These are phyloP conservation scores for Alternaria incomplexa DNA, from an alignment of 2,329 filamentous ascomycete species.

Conservation along the genomic window DNA sequence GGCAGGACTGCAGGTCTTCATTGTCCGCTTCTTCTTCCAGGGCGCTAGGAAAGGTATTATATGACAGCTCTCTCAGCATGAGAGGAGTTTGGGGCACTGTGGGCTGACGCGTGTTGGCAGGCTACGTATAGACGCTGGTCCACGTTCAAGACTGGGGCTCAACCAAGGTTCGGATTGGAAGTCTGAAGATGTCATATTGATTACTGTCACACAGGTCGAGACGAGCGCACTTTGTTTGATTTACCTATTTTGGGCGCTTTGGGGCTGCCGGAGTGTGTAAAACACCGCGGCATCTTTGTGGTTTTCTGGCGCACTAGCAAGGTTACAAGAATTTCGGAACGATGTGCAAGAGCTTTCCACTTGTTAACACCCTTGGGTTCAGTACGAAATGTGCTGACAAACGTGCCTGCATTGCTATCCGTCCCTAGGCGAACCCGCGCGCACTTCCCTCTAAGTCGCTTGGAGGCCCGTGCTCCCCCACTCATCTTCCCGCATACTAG, in stretches of 20 bases:
- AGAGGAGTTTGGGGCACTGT: slow-evolving; percentile 1
- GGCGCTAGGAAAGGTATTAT: slow-evolving; percentile 68
- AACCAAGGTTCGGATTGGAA: not conserved
- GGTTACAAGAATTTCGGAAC: not conserved
- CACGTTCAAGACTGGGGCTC: not conserved
- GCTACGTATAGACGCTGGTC: slow-evolving; percentile 24
- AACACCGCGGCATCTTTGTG: not conserved
- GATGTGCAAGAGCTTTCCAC: not conserved
- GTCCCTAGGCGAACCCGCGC: not conserved
- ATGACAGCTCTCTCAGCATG: slow-evolving; percentile 8
- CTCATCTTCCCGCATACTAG: not conserved
- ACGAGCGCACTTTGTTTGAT: not conserved
- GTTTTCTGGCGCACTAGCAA: not conserved
- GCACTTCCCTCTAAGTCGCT: not conserved
- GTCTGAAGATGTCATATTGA: not conserved
- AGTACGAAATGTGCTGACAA: not conserved
- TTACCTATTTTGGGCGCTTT: slow-evolving; percentile 7
- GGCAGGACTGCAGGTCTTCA: slow-evolving; percentile 95
- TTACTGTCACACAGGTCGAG: not conserved
- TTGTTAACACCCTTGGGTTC: not conserved
- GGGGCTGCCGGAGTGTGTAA: slow-evolving; percentile 4
- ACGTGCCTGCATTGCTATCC: not conserved
- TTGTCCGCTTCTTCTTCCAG: slow-evolving; percentile 99
- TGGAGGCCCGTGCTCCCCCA: not conserved
- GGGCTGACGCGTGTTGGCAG: slow-evolving; percentile 30